Percentiles rank a stretch among this genome's conserved stretches.
These are phyloP conservation scores for Arxiozyma telluris DNA, from an alignment of 1,139 yeast species.

Conservation along the genomic window DNA sequence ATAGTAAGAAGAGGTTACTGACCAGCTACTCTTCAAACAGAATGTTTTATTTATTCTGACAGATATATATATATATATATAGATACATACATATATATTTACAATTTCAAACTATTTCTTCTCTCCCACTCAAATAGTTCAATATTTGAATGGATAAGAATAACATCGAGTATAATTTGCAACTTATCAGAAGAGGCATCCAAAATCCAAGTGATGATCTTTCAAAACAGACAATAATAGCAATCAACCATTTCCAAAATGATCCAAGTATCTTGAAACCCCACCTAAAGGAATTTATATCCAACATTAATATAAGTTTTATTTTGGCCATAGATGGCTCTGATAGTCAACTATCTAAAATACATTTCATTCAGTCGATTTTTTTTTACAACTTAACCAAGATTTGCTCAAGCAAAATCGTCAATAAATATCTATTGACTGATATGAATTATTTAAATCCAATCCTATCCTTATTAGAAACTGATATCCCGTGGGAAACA, in stretches of 20 bases:
- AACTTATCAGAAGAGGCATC: conserved; percentile 1
- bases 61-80: too few relatives aligned
- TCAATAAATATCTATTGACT: conserved; percentile 50
- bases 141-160: not conserved
- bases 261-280: conserved; percentile 46
- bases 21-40: too few relatives aligned
- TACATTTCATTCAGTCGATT: not conserved
- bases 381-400: conserved; percentile 51
- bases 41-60: too few relatives aligned
- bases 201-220: not conserved
- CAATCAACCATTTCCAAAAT: conserved; percentile 44
- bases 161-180: conserved; percentile 1
- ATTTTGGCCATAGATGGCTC: not conserved
- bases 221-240: conserved; percentile 1
- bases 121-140: not conserved
- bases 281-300: conserved; percentile 22
- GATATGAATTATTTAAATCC: conserved; percentile 44
- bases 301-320: not conserved
- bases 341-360: not conserved
- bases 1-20: too few relatives aligned
- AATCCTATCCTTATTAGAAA: conserved; percentile 15
- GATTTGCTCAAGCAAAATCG: conserved; percentile 55
- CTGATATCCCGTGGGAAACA: not conserved
- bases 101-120: not conserved
- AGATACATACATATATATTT: too few relatives aligned